Conservation (phyloP, 2,329 filamentous ascomycete genomes). For the Colletotrichum sojae region DNA sequence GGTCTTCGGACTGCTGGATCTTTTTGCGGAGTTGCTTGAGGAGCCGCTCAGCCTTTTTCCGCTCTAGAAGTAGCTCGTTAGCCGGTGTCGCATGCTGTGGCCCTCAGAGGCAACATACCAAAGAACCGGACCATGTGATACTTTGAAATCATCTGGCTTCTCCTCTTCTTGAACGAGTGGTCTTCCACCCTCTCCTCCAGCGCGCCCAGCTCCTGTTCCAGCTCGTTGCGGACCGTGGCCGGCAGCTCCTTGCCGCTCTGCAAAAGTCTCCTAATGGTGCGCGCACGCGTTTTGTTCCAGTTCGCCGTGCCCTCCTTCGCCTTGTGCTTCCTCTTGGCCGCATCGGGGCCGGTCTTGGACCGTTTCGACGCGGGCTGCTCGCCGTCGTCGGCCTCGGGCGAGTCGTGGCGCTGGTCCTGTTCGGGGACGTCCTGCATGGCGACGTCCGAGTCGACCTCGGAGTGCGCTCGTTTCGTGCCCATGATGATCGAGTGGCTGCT, state of each 20-base stretch:
- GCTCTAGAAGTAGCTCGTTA: constrained; percentile 61
- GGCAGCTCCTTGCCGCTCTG: constrained; percentile 74
- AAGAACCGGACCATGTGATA: constrained; percentile 91
- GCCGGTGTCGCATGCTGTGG: background rate
- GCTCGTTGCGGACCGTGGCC: constrained; percentile 75
- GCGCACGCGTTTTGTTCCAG: constrained; percentile 79
- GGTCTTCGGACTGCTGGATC: constrained; percentile 65
- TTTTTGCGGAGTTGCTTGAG: constrained; percentile 75
- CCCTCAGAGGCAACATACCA: constrained; percentile 63
- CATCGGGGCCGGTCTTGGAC: constrained; percentile 46
- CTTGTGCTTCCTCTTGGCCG: constrained; percentile 56
- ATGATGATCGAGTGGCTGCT: constrained; percentile 41
- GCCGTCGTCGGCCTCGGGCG: constrained; percentile 37
- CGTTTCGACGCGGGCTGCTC: constrained; percentile 51
- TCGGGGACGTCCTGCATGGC: constrained; percentile 17
- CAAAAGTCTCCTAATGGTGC: constrained; percentile 78
- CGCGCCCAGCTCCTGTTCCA: constrained; percentile 79
- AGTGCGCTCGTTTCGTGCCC: constrained; percentile 49
- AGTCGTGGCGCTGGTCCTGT: constrained; percentile 34
- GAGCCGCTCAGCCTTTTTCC: constrained; percentile 79
- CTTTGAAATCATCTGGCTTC: constrained; percentile 79
- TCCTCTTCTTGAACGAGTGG: constrained; percentile 71
- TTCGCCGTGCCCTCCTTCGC: constrained; percentile 65
- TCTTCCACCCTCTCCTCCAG: constrained; percentile 75
- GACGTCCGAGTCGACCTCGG: constrained; percentile 41